A percentile compares a stretch with the other conserved stretches of the same genome.
Evolutionary conservation across 371 early-diverging fungal genomes (phyloP).

Genomic region (Mucor velutinosus): DNA sequence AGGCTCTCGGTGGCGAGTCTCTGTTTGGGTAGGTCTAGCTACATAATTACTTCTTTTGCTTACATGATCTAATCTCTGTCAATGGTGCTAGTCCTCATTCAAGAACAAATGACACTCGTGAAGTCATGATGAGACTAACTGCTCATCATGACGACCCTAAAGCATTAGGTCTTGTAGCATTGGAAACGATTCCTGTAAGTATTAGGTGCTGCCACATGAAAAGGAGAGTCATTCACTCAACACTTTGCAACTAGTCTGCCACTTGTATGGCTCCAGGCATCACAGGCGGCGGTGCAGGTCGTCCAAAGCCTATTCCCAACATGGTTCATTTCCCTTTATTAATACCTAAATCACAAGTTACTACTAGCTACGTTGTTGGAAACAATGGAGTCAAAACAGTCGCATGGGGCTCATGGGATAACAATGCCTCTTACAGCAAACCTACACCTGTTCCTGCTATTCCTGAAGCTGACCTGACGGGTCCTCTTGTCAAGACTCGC

Average conservation of each 20-base stretch:
- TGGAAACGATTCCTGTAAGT: conserved; percentile 69
- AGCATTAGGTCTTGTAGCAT: conserved; percentile 61
- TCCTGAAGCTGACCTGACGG: conserved; percentile 27
- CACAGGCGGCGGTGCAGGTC: conserved; percentile 63
- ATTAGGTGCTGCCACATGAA: neutral
- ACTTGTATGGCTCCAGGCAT: conserved; percentile 82
- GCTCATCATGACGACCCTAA: conserved; percentile 62
- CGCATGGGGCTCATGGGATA: conserved; percentile 43
- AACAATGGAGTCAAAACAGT: conserved; percentile 20
- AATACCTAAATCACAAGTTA: conserved; percentile 57
- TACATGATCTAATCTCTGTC: neutral
- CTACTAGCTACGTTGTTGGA: conserved; percentile 50
- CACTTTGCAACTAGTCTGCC: conserved; percentile 45
- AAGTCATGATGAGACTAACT: conserved; percentile 67
- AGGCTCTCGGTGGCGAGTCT: conserved; percentile 71
- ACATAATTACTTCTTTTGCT: neutral
- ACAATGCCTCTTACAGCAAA: conserved; percentile 12
- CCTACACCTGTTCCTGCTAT: conserved; percentile 30
- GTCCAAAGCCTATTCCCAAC: conserved; percentile 68
- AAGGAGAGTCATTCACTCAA: neutral
- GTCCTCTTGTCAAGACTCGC: conserved; percentile 43
- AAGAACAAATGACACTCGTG: conserved; percentile 52
- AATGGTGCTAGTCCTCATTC: conserved; percentile 49
- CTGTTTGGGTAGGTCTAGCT: conserved; percentile 63
- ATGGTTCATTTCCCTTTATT: conserved; percentile 70